Conservation (phyloP, 1,139 yeast species). For the Taphrina communis region DNA sequence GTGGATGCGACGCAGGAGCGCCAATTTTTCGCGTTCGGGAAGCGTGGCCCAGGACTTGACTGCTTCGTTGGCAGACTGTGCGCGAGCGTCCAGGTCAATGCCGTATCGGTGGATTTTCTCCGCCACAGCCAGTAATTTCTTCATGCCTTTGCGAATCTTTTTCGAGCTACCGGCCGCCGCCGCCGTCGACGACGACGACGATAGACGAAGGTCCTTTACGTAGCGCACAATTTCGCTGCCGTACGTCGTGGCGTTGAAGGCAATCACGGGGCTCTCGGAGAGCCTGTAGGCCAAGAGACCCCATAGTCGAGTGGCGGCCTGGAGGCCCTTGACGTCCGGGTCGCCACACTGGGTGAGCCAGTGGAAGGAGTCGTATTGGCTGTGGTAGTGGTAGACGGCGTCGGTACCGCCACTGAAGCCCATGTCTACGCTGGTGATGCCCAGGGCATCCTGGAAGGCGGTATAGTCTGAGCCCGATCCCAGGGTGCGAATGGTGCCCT, state of each 20-base stretch:
- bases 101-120: constrained; percentile 16
- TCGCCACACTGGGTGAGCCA: constrained; percentile 70
- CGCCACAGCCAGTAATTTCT: background rate
- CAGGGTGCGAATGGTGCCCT: constrained; percentile 53
- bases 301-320: constrained; percentile 59
- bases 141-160: background rate
- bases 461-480: constrained; percentile 76
- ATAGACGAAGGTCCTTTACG: constrained; percentile 31
- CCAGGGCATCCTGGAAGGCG: constrained; percentile 69
- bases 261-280: constrained; percentile 57
- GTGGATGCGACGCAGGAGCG: constrained; percentile 33
- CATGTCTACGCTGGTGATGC: constrained; percentile 67
- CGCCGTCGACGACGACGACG: too few species aligned
- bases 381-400: constrained; percentile 70
- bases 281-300: constrained; percentile 59
- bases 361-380: constrained; percentile 51
- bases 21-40: constrained; percentile 18
- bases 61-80: constrained; percentile 14
- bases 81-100: constrained; percentile 16
- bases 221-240: constrained; percentile 49
- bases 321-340: constrained; percentile 64
- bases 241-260: constrained; percentile 57
- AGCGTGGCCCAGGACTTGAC: constrained; percentile 21
- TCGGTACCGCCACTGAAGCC: constrained; percentile 59
- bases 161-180: background rate